phyloP scores from a whole-genome alignment of 768 basidiomycete genomes.

The Kwoniella europaea region DNA sequence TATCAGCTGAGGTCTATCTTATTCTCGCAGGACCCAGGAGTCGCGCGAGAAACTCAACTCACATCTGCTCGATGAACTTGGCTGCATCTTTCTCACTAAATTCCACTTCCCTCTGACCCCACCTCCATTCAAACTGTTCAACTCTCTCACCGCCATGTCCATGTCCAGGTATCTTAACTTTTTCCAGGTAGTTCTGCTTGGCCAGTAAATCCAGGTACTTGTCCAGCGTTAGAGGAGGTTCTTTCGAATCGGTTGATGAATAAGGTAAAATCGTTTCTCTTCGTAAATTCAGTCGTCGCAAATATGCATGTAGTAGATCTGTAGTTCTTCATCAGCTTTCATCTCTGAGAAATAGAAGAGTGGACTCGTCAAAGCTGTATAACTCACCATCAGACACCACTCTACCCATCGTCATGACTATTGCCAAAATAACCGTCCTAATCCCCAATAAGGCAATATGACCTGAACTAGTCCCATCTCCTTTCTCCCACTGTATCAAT shows the following conservation, averaged over 20 bases:
- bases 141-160: conserved; percentile 59
- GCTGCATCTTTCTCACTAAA: conserved; percentile 78
- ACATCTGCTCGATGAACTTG: conserved; percentile 71
- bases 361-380: background rate
- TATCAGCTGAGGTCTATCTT: background rate
- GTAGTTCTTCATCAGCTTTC: conserved; percentile 8
- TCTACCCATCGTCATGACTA: conserved; percentile 81
- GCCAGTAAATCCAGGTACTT: conserved; percentile 69
- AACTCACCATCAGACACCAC: conserved; percentile 74
- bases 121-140: conserved; percentile 74
- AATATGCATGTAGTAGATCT: conserved; percentile 75
- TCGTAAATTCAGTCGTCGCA: conserved; percentile 73
- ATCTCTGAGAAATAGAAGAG: background rate
- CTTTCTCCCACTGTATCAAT: conserved; percentile 54
- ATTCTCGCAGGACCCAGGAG: too few relatives aligned
- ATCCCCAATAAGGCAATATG: conserved; percentile 68
- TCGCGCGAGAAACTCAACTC: conserved; percentile 4
- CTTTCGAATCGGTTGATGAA: conserved; percentile 63
- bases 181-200: conserved; percentile 79
- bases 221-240: conserved; percentile 66
- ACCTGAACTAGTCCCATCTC: conserved; percentile 64
- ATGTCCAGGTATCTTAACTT: conserved; percentile 50
- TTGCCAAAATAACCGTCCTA: conserved; percentile 76
- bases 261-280: conserved; percentile 64
- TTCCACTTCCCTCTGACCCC: conserved; percentile 85